Base-by-base conservation (phyloP, 1,139 yeast species). In the Williopsis jadinii region DNA sequence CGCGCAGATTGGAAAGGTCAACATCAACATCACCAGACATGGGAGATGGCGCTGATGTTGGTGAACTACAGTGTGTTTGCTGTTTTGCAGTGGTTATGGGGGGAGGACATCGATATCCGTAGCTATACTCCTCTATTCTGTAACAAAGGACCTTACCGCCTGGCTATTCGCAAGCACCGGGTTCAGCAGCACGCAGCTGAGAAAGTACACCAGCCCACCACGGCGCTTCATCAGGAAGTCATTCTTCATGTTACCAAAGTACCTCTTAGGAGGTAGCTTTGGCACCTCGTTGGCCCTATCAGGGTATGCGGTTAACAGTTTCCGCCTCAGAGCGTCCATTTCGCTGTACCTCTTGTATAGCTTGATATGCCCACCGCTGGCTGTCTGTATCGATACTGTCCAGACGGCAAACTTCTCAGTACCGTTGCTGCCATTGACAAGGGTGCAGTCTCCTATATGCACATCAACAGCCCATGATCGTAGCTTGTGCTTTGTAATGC, bases 121-220 rank as follows among this genome's bases (percentile, higher is more conserved):
- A 19, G 24, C 6, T 19, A 19, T 19, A 19, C 24, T 19, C 6
- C 6, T 19, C 24, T 19, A 19, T 19, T 19, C 6, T 19, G 24
- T 27, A 13, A 81, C 72, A 60, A 82, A 83, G 33, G 63, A 59
- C 48, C 71, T 72, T 10, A 82, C 77, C 10, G 70, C 64, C 1
- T 56, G 57, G 26, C 73, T 62, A 40, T 67, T 64, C 47, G 75
- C 73, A 49, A 76, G 66, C 9, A 64, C 63, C 0, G 94, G 92
- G 52, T 84, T 81, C 52, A 86, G 64, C 32, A 85, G 58, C 5
- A 84, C 76, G 49, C 80, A 78, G 47, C 77, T 75, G 53, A 83
- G 56, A 60, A 86, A 85, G 72, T 80, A 85, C 54, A 84, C 94
- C 15, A 85, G 63, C 0, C 92, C 87, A 41, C 72, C 70, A 11